Evolutionary conservation across 1,284 basidiomycete genomes (phyloP).

Genomic region (Irpex rosettiformis): DNA sequence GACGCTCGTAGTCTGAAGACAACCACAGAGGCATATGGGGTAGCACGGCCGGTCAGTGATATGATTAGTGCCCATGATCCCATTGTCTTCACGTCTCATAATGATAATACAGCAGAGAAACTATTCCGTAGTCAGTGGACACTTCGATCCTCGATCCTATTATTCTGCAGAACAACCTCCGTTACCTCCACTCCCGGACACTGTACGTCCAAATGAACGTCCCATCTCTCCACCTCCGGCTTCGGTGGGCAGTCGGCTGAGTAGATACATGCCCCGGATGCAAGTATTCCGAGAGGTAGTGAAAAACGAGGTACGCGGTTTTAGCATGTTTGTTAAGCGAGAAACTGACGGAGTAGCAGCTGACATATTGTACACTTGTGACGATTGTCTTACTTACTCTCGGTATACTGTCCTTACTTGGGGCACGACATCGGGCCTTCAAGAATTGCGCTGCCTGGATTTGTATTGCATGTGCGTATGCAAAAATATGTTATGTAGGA

Average conservation of each 20-base stretch:
- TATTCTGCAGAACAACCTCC: background rate
- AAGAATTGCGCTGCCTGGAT: constrained; percentile 52
- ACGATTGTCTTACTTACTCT: constrained; percentile 47
- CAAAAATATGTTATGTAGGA: background rate
- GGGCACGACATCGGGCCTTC: constrained; percentile 42
- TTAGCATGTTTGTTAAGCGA: no score
- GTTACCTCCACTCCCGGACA: background rate
- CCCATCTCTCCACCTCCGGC: constrained; percentile 27
- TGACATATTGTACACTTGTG: constrained; percentile 56
- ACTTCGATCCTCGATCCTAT: background rate
- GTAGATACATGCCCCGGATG: constrained; percentile 50
- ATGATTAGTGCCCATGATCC: background rate
- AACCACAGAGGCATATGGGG: background rate
- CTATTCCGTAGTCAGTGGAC: background rate
- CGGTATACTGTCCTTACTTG: constrained; percentile 48
- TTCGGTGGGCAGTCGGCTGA: constrained; percentile 42
- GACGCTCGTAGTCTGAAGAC: background rate
- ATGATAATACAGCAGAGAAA: background rate
- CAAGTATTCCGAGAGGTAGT: constrained; percentile 45
- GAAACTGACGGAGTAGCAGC: constrained; percentile 28
- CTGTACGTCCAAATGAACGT: constrained; percentile 4
- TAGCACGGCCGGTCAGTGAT: background rate
- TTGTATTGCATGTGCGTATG: constrained; percentile 49
- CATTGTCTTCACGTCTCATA: background rate
- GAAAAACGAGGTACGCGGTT: constrained; percentile 60